These are phyloP conservation scores for Corylus americana DNA, from an alignment of 306 rosid genomes.

Conservation along the genomic window DNA sequence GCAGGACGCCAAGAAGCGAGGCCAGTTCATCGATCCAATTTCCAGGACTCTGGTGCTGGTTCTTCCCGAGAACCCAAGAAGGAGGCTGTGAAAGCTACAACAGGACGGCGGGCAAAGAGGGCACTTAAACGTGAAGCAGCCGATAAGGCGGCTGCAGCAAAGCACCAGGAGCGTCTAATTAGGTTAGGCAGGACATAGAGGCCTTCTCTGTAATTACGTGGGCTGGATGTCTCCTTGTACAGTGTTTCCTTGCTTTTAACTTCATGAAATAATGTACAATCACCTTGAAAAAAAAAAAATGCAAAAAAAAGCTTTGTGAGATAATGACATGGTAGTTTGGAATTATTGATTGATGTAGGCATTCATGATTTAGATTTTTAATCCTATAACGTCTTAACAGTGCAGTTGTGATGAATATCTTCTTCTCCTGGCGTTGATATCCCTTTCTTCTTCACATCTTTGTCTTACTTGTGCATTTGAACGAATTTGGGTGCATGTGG, in stretches of 20 bases:
- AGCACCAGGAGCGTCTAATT: constrained; percentile 68
- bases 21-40: constrained; percentile 43
- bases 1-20: constrained; percentile 78
- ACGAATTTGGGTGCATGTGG: background rate
- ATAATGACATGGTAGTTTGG: constrained; percentile 17
- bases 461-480: background rate
- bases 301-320: background rate
- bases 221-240: constrained; percentile 28
- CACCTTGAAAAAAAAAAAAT: background rate
- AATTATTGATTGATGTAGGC: background rate
- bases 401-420: background rate
- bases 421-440: background rate
- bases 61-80: constrained; percentile 61
- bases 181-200: constrained; percentile 64
- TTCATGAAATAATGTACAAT: constrained; percentile 12
- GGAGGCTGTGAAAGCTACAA: constrained; percentile 36
- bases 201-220: constrained; percentile 14
- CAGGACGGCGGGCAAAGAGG: constrained; percentile 84
- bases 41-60: constrained; percentile 54
- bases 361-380: background rate
- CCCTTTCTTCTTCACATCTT: background rate
- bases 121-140: constrained; percentile 87
- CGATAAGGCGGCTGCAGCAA: constrained; percentile 78
- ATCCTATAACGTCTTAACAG: background rate
- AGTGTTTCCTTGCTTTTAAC: constrained; percentile 1